Conservation (phyloP, 352 stramenopile species). For the Thalassiosira hispida region DNA sequence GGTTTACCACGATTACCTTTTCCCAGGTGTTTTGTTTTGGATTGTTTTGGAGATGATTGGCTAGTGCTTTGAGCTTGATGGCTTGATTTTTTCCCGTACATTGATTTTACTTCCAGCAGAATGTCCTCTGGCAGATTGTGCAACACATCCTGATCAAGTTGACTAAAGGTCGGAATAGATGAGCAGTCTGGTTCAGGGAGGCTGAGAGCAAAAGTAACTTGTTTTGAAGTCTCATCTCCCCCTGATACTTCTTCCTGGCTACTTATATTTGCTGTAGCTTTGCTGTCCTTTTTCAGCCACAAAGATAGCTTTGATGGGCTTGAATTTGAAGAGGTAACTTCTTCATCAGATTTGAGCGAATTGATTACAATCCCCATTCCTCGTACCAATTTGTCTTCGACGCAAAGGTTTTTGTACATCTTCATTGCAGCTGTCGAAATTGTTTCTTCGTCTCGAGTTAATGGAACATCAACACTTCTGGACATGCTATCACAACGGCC, state of each 20-base stretch:
- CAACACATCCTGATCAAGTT: conserved; percentile 63
- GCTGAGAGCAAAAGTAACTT: conserved; percentile 20
- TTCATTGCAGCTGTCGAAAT: conserved; percentile 61
- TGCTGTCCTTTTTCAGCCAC: conserved; percentile 46
- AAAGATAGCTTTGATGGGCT: conserved; percentile 48
- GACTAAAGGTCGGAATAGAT: conserved; percentile 54
- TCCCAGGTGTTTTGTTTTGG: conserved; percentile 15
- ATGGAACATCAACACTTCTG: conserved; percentile 58
- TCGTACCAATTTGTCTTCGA: conserved; percentile 68
- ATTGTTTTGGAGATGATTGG: conserved; percentile 19
- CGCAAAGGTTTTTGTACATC: conserved; percentile 63
- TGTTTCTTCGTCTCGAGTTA: conserved; percentile 65
- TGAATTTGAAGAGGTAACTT: conserved; percentile 19
- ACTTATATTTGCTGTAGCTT: neutral
- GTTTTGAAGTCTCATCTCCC: conserved; percentile 6
- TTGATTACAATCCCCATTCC: conserved; percentile 82
- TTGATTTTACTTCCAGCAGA: conserved; percentile 43
- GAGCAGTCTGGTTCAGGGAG: conserved; percentile 1
- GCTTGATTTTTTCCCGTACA: conserved; percentile 32
- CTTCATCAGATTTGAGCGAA: conserved; percentile 49
- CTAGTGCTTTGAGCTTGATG: conserved; percentile 8
- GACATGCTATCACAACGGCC: conserved; percentile 76
- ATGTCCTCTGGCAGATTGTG: conserved; percentile 58
- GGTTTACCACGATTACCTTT: conserved; percentile 27
- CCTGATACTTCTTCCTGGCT: neutral